Conservation (phyloP, 2,329 filamentous ascomycete species). For the Pseudogymnoascus sp. region DNA sequence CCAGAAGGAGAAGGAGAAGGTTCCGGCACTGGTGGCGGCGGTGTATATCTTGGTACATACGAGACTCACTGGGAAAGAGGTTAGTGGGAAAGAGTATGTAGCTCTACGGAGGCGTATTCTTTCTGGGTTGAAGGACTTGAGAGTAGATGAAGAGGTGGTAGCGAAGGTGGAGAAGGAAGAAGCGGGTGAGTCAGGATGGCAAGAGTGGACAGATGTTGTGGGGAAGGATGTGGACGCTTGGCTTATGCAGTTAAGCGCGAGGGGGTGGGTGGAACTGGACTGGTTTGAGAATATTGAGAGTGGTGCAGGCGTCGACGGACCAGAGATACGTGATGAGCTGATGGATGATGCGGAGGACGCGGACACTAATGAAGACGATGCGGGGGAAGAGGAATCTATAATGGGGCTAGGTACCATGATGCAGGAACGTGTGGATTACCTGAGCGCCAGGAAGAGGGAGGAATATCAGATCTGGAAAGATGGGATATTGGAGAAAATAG, state of each 20-base stretch:
- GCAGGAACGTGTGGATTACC: slow-evolving; percentile 64
- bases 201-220: slow-evolving; percentile 43
- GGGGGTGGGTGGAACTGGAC: slow-evolving; percentile 41
- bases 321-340: slow-evolving; percentile 11
- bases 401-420: slow-evolving; percentile 52
- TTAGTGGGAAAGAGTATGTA: slow-evolving; percentile 37
- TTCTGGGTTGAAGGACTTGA: slow-evolving; percentile 33
- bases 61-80: slow-evolving; percentile 34
- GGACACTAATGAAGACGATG: slow-evolving; percentile 27
- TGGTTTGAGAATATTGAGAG: slow-evolving; percentile 53
- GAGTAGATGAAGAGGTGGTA: slow-evolving; percentile 33
- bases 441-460: slow-evolving; percentile 54
- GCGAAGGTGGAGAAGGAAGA: slow-evolving; percentile 38
- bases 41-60: slow-evolving; percentile 53
- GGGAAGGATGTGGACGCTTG: slow-evolving; percentile 54
- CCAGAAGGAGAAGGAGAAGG: slow-evolving; percentile 38
- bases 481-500: slow-evolving; percentile 48
- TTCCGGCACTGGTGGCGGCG: slow-evolving; percentile 50
- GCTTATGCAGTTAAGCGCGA: slow-evolving; percentile 45
- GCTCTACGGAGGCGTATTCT: slow-evolving; percentile 41
- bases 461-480: slow-evolving; percentile 61
- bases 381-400: slow-evolving; percentile 24
- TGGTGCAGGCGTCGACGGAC: slow-evolving; percentile 18
- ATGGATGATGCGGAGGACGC: slow-evolving; percentile 24
- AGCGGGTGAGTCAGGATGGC: slow-evolving; percentile 43